phyloP scores from a whole-genome alignment of 148 eudicot species.

The Selenicereus undatus region DNA sequence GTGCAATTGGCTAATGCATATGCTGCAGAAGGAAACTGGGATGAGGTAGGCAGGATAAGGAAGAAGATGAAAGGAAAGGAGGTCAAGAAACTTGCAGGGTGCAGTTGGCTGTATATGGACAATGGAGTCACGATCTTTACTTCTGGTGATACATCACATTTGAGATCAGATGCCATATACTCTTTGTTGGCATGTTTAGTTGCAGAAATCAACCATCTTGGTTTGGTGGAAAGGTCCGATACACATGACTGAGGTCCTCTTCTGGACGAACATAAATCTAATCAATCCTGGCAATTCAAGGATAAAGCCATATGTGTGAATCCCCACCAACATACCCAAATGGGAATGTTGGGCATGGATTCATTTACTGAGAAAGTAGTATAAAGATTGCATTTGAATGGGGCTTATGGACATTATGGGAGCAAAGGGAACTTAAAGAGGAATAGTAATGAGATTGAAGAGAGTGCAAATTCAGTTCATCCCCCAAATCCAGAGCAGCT shows the following conservation, averaged over 20 bases:
- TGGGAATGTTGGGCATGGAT: neutral
- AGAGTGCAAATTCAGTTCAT: neutral
- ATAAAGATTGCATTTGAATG: neutral
- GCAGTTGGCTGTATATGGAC: conserved; percentile 75
- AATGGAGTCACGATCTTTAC: conserved; percentile 50
- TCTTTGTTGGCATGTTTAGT: conserved; percentile 42
- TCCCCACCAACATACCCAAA: neutral
- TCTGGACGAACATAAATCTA: neutral
- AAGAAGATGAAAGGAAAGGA: conserved; percentile 83
- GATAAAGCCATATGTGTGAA: neutral
- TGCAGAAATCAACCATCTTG: conserved; percentile 31
- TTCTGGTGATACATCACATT: conserved; percentile 54
- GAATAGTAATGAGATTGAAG: neutral
- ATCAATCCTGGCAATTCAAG: neutral
- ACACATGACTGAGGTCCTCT: neutral
- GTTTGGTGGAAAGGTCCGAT: conserved; percentile 16
- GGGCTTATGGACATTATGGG: too few species aligned
- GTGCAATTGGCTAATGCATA: conserved; percentile 78
- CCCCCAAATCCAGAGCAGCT: neutral
- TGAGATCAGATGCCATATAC: conserved; percentile 50
- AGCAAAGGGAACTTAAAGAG: neutral
- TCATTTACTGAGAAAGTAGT: neutral
- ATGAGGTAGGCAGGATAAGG: conserved; percentile 78
- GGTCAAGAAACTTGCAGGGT: conserved; percentile 71
- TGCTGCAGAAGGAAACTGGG: conserved; percentile 79